Conservation (phyloP, 139 green algal genomes). For the Chlorella sp. region DNA sequence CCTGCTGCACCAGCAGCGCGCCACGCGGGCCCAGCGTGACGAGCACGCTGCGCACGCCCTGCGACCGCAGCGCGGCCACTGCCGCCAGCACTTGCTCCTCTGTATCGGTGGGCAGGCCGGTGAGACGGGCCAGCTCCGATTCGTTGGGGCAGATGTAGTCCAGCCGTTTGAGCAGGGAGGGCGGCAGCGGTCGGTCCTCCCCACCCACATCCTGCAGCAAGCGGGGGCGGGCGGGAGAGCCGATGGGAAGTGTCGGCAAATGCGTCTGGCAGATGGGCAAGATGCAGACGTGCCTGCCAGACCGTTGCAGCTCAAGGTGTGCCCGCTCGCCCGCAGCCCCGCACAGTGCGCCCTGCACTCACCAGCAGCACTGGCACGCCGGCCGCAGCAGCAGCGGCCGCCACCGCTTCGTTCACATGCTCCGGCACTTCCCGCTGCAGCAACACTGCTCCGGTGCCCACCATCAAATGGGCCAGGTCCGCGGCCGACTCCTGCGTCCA, state of each 20-base stretch:
- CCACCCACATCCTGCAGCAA: conserved; percentile 62
- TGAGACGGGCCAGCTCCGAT: conserved; percentile 62
- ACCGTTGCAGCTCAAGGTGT: too few species aligned
- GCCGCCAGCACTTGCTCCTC: conserved; percentile 58
- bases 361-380: conserved; percentile 60
- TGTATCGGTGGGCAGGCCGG: conserved; percentile 49
- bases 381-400: conserved; percentile 47
- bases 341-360: neutral
- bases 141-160: conserved; percentile 71
- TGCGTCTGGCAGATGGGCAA: too few species aligned
- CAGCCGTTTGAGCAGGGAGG: conserved; percentile 49
- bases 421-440: conserved; percentile 84
- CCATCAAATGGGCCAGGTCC: conserved; percentile 8
- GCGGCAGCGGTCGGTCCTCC: conserved; percentile 50
- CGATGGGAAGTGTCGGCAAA: too few species aligned
- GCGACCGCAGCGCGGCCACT: conserved; percentile 33
- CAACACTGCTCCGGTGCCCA: conserved; percentile 61
- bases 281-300: too few species aligned
- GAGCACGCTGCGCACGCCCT: conserved; percentile 59
- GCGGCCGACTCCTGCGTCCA: neutral
- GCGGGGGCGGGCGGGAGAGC: too few species aligned
- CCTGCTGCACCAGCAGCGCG: conserved; percentile 51
- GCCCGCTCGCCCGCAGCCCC: neutral
- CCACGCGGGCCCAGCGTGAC: conserved; percentile 69
- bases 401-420: conserved; percentile 70